phyloP scores from a whole-genome alignment of 257 asterid genomes.

The Primulina huaijiensis region DNA sequence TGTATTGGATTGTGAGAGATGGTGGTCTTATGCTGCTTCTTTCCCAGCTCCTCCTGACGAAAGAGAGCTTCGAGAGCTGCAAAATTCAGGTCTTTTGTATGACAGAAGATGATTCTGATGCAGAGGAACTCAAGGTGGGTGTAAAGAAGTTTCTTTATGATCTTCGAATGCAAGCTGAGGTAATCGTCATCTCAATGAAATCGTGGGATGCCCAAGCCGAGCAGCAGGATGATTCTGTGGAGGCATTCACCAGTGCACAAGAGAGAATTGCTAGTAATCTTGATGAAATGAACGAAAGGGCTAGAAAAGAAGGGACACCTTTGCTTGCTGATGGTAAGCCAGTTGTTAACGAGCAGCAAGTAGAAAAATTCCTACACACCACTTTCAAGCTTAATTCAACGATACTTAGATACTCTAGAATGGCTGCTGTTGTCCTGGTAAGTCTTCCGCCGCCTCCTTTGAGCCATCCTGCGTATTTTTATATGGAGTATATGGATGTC shows the following conservation, averaged over 20 bases:
- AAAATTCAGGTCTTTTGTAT: constrained; percentile 96
- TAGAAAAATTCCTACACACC: constrained; percentile 80
- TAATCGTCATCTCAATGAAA: constrained; percentile 85
- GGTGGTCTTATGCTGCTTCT: constrained; percentile 98
- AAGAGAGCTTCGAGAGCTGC: constrained; percentile 90
- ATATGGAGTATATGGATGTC: constrained; percentile 95
- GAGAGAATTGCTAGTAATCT: constrained; percentile 62
- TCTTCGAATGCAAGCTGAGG: constrained; percentile 97
- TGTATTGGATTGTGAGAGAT: constrained; percentile 95
- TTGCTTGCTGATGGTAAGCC: constrained; percentile 77
- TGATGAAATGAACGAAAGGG: constrained; percentile 57
- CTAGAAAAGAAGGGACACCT: constrained; percentile 49
- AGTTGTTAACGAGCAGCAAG: constrained; percentile 77
- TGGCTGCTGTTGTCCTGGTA: constrained; percentile 95
- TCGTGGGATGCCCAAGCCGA: constrained; percentile 79
- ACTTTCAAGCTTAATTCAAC: constrained; percentile 83
- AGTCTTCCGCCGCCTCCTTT: constrained; percentile 93
- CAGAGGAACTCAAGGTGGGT: constrained; percentile 83
- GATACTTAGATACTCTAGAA: constrained; percentile 73
- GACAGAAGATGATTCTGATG: constrained; percentile 95
- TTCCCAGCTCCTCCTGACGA: constrained; percentile 91
- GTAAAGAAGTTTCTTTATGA: constrained; percentile 90
- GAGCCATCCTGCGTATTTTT: constrained; percentile 82
- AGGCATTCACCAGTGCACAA: constrained; percentile 66
- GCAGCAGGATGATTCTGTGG: constrained; percentile 76